Evolutionary conservation across 2,329 filamentous ascomycete genomes (phyloP).

Genomic region (Talaromyces sp.): DNA sequence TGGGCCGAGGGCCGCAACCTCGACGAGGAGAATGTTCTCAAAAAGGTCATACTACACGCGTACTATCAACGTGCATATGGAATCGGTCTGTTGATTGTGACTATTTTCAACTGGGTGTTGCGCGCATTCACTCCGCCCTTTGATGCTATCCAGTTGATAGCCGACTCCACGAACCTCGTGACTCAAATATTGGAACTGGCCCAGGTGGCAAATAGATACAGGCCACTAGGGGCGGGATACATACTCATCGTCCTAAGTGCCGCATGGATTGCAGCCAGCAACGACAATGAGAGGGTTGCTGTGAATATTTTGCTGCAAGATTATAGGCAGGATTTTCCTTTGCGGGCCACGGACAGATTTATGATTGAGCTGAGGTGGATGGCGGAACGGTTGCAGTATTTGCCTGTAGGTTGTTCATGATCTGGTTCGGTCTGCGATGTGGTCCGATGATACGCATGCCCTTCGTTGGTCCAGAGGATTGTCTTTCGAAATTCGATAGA

Average conservation of each 20-base stretch:
- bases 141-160: slow-evolving; percentile 21
- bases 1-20: slow-evolving; percentile 18
- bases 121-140: slow-evolving; percentile 29
- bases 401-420: neutral
- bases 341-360: slow-evolving; percentile 18
- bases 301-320: slow-evolving; percentile 26
- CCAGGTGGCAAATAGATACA: slow-evolving; percentile 27
- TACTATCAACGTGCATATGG: slow-evolving; percentile 37
- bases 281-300: slow-evolving; percentile 22
- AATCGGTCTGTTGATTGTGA: slow-evolving; percentile 32
- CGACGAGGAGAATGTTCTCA: slow-evolving; percentile 9
- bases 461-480: neutral
- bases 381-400: neutral
- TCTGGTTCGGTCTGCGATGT: neutral
- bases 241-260: slow-evolving; percentile 30
- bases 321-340: slow-evolving; percentile 30
- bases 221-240: slow-evolving; percentile 36
- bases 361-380: slow-evolving; percentile 11
- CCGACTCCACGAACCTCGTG: slow-evolving; percentile 27
- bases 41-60: slow-evolving; percentile 25
- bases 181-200: slow-evolving; percentile 32
- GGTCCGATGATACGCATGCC: too few species aligned
- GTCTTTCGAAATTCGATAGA: neutral
- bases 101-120: slow-evolving; percentile 37
- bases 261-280: slow-evolving; percentile 28